phyloP scores from a whole-genome alignment of 805 yeast species.

The Monosporozyma unispora region DNA sequence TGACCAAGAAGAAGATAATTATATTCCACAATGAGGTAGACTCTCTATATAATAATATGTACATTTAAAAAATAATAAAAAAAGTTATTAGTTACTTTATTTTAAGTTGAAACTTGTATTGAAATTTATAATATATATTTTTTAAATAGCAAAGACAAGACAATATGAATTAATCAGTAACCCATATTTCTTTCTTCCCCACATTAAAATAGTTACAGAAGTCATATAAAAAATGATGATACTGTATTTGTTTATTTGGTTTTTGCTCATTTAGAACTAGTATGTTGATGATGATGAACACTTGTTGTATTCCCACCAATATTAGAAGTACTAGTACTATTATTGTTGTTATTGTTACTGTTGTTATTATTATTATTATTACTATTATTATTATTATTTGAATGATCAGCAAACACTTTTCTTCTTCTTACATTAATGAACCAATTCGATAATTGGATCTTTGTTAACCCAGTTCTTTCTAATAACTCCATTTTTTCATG shows the following conservation, averaged over 20 bases:
- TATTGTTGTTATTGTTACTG: constrained; percentile 10
- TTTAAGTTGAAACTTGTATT: too few species aligned
- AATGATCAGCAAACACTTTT: constrained; percentile 37
- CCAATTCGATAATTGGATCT: constrained; percentile 80
- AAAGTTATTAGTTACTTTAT: not conserved
- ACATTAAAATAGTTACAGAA: too few species aligned
- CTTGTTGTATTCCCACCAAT: too few species aligned
- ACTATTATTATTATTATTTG: constrained; percentile 13
- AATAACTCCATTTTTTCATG: constrained; percentile 64
- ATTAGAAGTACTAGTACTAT: not conserved
- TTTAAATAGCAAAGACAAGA: not conserved
- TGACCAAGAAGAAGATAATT: constrained; percentile 21
- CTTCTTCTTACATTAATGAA: constrained; percentile 80
- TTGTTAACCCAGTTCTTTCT: constrained; percentile 65
- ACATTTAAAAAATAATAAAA: not conserved
- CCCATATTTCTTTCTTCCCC: not conserved
- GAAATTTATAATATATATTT: not conserved
- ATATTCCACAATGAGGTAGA: constrained; percentile 15
- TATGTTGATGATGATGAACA: not conserved
- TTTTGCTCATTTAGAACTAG: not conserved
- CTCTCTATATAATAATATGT: not conserved
- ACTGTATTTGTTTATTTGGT: too few species aligned
- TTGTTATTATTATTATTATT: not conserved
- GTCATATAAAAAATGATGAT: too few species aligned
- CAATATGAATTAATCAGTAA: not conserved